Base-by-base conservation (phyloP, 225 moss, liverwort and hornwort species). In the Sphagnum contortum region DNA sequence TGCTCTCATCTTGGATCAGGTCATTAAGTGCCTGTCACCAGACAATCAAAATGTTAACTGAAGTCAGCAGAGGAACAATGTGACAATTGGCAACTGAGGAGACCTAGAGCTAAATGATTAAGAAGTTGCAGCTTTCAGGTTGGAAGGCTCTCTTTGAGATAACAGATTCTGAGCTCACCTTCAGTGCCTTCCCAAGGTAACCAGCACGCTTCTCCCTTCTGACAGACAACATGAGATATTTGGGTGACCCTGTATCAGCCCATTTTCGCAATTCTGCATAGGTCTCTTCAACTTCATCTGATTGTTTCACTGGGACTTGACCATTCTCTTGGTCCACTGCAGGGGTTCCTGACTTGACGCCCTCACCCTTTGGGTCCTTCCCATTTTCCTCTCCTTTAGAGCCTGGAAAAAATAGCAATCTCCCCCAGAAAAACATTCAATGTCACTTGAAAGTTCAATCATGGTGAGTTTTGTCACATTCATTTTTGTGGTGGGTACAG, bases 1-100 rank as follows among this genome's bases (percentile, higher is more conserved):
- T 92, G 76, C 90, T 87, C 8, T 96, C 96, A 70, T 96, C 92
- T 77, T 92, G 88, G 70, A 92, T 88, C 68, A 96, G 71, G 68
- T 96, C 92, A 68, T 87, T 92, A 69, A 96, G 72, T 49, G 74
- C 81, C 95, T 96, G 91, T 59, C 49, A 48, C 55, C 64, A 49
- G 65, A 45, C 3, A 12, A 53, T 2, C 8, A 47, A 44, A 59
- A 55, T 29, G 29, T 29, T 29, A 29, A 29, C 29, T 29, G 29
- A 29, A 29, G 29, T 29, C 29, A 29, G 29, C 29, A 29, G 29
- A 29, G 29, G 29, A 29, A 29, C 29, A 29, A 29, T 29, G 29
- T 29, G 29, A 29, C 29, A 29, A 29, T 29, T 29, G 29, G 29
- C 29, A 29, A 29, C 29, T 29, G 29, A 29, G 29, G 29, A 29